Conservation (phyloP, 768 basidiomycete genomes). For the Serendipita sp. region DNA sequence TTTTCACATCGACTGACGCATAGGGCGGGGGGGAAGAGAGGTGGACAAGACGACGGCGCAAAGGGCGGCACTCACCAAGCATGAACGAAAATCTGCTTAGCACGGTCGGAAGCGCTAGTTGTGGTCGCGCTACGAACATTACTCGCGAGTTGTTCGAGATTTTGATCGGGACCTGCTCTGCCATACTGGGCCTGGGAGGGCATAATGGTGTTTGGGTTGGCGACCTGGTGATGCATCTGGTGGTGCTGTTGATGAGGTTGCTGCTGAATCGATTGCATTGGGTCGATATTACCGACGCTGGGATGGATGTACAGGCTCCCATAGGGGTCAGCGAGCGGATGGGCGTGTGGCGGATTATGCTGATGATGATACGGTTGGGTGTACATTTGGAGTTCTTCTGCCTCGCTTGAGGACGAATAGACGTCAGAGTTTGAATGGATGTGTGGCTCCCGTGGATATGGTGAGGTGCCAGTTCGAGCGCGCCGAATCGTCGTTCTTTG, state of each 20-base stretch:
- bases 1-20: too few species aligned
- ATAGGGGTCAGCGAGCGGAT: neutral
- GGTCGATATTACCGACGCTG: constrained; percentile 6
- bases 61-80: constrained; percentile 47
- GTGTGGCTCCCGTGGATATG: constrained; percentile 74
- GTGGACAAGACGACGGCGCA: constrained; percentile 3
- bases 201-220: constrained; percentile 25
- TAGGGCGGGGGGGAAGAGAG: neutral
- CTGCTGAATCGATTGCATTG: constrained; percentile 1
- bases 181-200: constrained; percentile 44
- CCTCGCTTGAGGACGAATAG: constrained; percentile 75
- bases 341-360: neutral
- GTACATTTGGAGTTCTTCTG: constrained; percentile 76
- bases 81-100: constrained; percentile 86
- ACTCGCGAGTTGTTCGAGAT: constrained; percentile 69
- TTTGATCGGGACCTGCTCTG: constrained; percentile 67
- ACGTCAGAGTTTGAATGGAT: constrained; percentile 30
- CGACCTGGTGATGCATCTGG: constrained; percentile 19
- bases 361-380: constrained; percentile 19
- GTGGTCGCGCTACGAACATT: constrained; percentile 81
- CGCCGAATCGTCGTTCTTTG: constrained; percentile 36
- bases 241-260: constrained; percentile 16
- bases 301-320: constrained; percentile 20
- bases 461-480: constrained; percentile 64
- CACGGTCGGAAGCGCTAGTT: constrained; percentile 78